These are phyloP conservation scores for Chrysosphaeria jannelii DNA, from an alignment of 2,329 filamentous ascomycete species.

Conservation along the genomic window DNA sequence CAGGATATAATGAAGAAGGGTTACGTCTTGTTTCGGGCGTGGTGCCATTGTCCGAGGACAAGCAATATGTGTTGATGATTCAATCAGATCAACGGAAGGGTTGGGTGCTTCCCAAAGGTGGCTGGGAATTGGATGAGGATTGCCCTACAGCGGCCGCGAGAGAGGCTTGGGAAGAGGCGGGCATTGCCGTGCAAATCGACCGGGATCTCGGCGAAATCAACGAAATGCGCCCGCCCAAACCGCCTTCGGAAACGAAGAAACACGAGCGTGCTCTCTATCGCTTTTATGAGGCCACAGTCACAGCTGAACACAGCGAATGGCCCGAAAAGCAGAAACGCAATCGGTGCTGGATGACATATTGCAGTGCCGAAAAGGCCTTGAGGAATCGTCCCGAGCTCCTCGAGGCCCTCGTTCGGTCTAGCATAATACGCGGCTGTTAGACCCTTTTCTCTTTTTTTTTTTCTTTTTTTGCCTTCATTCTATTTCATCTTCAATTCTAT, in stretches of 20 bases:
- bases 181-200: constrained; percentile 59
- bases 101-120: constrained; percentile 93
- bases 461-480: neutral
- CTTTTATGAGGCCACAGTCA: constrained; percentile 71
- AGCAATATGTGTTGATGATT: constrained; percentile 69
- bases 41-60: constrained; percentile 66
- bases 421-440: constrained; percentile 16
- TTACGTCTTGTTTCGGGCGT: constrained; percentile 88
- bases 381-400: constrained; percentile 57
- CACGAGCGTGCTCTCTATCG: constrained; percentile 34
- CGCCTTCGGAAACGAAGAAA: constrained; percentile 20
- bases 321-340: constrained; percentile 80
- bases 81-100: constrained; percentile 72
- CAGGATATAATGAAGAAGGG: constrained; percentile 77
- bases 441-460: neutral
- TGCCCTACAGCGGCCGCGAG: constrained; percentile 60
- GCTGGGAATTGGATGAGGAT: constrained; percentile 86
- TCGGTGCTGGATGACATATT: constrained; percentile 68
- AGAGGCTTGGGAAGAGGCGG: constrained; percentile 95
- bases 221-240: constrained; percentile 55
- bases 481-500: neutral
- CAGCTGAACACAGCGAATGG: constrained; percentile 64
- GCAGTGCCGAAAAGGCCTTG: constrained; percentile 51
- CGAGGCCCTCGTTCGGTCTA: constrained; percentile 61
- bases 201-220: constrained; percentile 65